phyloP scores from a whole-genome alignment of 2,329 filamentous ascomycete genomes.

The Calonectria ilicicola region DNA sequence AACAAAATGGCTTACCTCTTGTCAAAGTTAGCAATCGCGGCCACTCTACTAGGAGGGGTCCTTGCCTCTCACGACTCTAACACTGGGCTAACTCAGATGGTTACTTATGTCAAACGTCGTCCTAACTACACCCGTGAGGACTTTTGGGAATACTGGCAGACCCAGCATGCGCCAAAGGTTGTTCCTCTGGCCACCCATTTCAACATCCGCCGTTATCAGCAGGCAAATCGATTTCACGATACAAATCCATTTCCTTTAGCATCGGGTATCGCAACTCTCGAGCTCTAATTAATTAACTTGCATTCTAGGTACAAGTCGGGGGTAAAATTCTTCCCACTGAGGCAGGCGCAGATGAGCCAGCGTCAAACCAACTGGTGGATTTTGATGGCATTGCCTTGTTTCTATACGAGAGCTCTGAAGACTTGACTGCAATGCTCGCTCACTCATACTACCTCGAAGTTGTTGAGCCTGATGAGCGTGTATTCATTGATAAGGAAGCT shows the following conservation, averaged over 20 bases:
- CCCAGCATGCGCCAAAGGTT: slow-evolving; percentile 45
- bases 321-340: slow-evolving; percentile 42
- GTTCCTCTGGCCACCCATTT: slow-evolving; percentile 42
- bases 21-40: not conserved
- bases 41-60: slow-evolving; percentile 7
- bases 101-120: slow-evolving; percentile 45
- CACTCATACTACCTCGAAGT: slow-evolving; percentile 45
- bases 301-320: slow-evolving; percentile 40
- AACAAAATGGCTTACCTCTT: slow-evolving; percentile 26
- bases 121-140: slow-evolving; percentile 38
- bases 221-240: slow-evolving; percentile 30
- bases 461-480: slow-evolving; percentile 45
- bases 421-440: slow-evolving; percentile 38
- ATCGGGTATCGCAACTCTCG: not conserved
- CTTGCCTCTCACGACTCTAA: slow-evolving; percentile 52
- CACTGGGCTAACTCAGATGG: slow-evolving; percentile 43
- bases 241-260: not conserved
- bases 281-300: not conserved
- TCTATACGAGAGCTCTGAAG: slow-evolving; percentile 38
- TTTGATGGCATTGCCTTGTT: slow-evolving; percentile 48
- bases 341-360: slow-evolving; percentile 28
- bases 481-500: slow-evolving; percentile 45
- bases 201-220: slow-evolving; percentile 45
- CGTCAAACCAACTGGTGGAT: slow-evolving; percentile 35
- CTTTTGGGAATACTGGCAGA: slow-evolving; percentile 47